These are phyloP conservation scores for Vitis hybrid DNA, from an alignment of 177 flowering plant genomes.

Conservation along the genomic window DNA sequence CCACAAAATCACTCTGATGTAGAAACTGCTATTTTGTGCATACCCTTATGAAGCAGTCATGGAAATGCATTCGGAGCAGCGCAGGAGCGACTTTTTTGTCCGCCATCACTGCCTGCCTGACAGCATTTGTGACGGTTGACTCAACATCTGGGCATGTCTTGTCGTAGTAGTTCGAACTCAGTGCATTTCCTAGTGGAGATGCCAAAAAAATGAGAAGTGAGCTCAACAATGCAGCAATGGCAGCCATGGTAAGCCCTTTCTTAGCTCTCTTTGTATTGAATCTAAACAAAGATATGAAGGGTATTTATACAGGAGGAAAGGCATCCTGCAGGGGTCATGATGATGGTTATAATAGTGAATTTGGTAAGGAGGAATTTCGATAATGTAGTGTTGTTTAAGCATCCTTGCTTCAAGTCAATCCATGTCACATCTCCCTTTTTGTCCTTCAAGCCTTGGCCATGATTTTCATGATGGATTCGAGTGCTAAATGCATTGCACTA, in stretches of 20 bases:
- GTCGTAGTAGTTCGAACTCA: slow-evolving; percentile 69
- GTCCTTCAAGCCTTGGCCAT: not conserved
- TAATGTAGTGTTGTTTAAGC: no score
- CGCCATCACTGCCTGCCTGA: slow-evolving; percentile 38
- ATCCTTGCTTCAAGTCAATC: not conserved
- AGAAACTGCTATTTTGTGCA: no score
- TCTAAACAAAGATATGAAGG: not conserved
- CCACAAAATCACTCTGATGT: no score
- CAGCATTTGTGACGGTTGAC: slow-evolving; percentile 35
- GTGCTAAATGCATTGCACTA: no score
- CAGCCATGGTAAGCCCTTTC: slow-evolving; percentile 10
- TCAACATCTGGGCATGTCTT: slow-evolving; percentile 70
- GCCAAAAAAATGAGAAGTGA: slow-evolving; percentile 30
- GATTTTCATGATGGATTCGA: no score
- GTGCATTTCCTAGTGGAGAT: slow-evolving; percentile 31
- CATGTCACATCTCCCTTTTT: not conserved
- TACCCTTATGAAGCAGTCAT: slow-evolving; percentile 72
- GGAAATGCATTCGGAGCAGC: slow-evolving; percentile 70
- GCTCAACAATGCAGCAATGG: slow-evolving; percentile 29
- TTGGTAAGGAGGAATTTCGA: not conserved
- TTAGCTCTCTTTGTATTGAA: not conserved
- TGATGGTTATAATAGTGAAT: slow-evolving; percentile 4
- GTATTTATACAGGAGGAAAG: slow-evolving; percentile 7
- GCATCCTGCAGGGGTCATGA: not conserved
- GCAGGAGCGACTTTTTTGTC: slow-evolving; percentile 75